These are phyloP conservation scores for Phialemonium atrogriseum DNA, from an alignment of 2,329 filamentous ascomycete species.

Conservation along the genomic window DNA sequence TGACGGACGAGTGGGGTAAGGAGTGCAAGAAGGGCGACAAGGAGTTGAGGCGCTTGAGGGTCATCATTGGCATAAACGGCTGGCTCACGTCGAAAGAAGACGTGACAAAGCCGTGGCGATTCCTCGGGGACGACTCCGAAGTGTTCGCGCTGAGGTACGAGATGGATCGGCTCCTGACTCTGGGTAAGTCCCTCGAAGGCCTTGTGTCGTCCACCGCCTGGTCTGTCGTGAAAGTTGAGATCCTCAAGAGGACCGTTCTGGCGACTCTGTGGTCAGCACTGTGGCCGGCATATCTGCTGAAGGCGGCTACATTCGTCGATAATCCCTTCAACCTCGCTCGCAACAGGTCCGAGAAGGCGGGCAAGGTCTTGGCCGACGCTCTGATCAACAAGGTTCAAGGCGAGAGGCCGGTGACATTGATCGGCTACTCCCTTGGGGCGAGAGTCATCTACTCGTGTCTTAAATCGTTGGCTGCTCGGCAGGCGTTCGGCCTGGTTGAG, in stretches of 20 bases:
- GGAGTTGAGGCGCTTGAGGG: conserved; percentile 50
- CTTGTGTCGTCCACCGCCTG: conserved; percentile 71
- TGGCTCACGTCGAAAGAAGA: conserved; percentile 74
- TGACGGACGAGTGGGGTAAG: conserved; percentile 40
- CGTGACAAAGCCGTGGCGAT: conserved; percentile 71
- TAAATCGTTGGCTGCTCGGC: conserved; percentile 64
- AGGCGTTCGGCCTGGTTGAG: conserved; percentile 77
- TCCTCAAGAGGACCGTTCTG: conserved; percentile 65
- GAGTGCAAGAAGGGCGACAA: conserved; percentile 20
- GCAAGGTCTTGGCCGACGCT: conserved; percentile 71
- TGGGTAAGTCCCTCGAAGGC: conserved; percentile 64
- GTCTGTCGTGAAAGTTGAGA: conserved; percentile 63
- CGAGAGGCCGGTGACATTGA: conserved; percentile 68
- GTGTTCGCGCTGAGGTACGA: conserved; percentile 82
- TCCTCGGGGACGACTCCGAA: conserved; percentile 63
- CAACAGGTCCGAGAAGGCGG: conserved; percentile 71
- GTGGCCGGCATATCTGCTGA: conserved; percentile 61
- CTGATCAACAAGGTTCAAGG: conserved; percentile 76
- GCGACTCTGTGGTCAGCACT: conserved; percentile 59
- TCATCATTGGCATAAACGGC: conserved; percentile 81
- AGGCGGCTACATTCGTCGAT: conserved; percentile 61
- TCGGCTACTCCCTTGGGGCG: conserved; percentile 77
- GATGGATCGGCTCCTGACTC: conserved; percentile 63
- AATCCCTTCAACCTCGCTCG: conserved; percentile 76
- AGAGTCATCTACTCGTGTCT: conserved; percentile 78